A percentile compares a stretch with the other conserved stretches of the same genome.
phyloP scores from a whole-genome alignment of 352 stramenopile species.

The Phytophthora agathidicida region DNA sequence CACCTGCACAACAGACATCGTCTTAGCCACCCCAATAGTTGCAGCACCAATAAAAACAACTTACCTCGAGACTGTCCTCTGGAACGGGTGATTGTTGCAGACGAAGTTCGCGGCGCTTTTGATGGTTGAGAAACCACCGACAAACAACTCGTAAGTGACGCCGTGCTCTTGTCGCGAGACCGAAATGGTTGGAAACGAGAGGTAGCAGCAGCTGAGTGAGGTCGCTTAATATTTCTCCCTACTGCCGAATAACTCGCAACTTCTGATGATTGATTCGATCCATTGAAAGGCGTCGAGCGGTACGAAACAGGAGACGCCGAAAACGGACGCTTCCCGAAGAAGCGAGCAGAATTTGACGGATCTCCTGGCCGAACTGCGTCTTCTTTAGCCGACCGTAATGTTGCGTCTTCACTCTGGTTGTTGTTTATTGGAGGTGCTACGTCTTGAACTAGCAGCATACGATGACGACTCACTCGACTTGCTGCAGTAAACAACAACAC shows the following conservation, averaged over 20 bases:
- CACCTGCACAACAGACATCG: conserved; percentile 1
- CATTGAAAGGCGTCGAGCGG: background rate
- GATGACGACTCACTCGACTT: conserved; percentile 43
- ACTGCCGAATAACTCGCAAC: background rate
- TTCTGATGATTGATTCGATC: conserved; percentile 8
- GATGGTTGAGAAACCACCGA: conserved; percentile 12
- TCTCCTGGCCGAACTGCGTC: conserved; percentile 12
- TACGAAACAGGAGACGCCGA: conserved; percentile 17
- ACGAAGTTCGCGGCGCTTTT: conserved; percentile 15
- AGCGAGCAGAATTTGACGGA: background rate
- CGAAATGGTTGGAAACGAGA: conserved; percentile 11
- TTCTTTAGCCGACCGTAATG: conserved; percentile 9
- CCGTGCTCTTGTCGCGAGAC: conserved; percentile 20
- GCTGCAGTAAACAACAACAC: conserved; percentile 5
- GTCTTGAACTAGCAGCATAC: conserved; percentile 43
- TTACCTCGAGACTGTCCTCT: conserved; percentile 26
- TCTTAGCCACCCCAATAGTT: background rate
- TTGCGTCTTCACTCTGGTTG: conserved; percentile 27
- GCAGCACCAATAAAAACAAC: background rate
- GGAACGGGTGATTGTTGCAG: conserved; percentile 6
- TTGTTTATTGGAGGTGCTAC: background rate
- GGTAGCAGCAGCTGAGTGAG: conserved; percentile 31
- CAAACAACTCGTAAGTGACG: conserved; percentile 18
- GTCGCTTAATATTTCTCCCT: conserved; percentile 17
- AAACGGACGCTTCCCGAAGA: conserved; percentile 22